Evolutionary conservation across 352 stramenopile genomes (phyloP).

Genomic region (Stramenopiles sp.): DNA sequence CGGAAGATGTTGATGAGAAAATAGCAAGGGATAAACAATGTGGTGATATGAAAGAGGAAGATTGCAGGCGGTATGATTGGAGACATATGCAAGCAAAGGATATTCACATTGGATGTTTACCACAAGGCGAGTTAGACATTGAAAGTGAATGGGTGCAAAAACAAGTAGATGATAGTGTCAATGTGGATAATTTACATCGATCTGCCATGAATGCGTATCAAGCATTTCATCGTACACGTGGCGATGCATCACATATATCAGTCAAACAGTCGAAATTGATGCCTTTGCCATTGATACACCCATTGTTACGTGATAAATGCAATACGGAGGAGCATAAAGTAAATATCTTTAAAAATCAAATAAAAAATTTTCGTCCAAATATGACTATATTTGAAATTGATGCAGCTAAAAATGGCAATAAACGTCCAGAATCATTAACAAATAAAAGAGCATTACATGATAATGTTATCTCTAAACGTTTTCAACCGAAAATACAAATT

Average conservation of each 20-base stretch:
- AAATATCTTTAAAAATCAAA: background rate
- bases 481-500: background rate
- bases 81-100: conserved; percentile 73
- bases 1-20: conserved; percentile 22
- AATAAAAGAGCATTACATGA: background rate
- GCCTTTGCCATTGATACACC: background rate
- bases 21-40: conserved; percentile 13
- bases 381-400: conserved; percentile 1
- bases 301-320: background rate
- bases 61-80: background rate
- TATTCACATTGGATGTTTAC: conserved; percentile 92
- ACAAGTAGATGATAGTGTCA: background rate
- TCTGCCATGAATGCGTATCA: background rate
- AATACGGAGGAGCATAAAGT: background rate
- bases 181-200: background rate
- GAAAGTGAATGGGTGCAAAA: background rate
- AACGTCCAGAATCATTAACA: background rate
- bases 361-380: background rate
- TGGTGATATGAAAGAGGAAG: conserved; percentile 12
- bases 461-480: background rate
- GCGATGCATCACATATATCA: background rate
- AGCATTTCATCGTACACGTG: background rate
- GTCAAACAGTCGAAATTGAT: background rate
- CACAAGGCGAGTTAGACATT: conserved; percentile 46
- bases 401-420: background rate